phyloP scores from a whole-genome alignment of 495 filamentous ascomycete species.

The Pyronema domesticum region DNA sequence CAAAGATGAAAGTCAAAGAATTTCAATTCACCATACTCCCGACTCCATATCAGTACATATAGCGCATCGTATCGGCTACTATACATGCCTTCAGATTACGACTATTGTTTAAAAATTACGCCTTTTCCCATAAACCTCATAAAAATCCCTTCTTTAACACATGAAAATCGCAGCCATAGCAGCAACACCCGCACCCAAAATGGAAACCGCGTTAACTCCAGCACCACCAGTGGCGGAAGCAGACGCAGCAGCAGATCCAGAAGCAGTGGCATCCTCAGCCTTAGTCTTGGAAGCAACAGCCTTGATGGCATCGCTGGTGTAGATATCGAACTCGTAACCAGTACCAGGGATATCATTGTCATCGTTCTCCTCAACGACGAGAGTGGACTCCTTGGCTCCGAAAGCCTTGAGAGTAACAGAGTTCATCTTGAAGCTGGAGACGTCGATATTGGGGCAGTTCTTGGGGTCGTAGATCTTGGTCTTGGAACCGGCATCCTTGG shows the following conservation, averaged over 20 bases:
- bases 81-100: no score
- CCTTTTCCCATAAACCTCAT: no score
- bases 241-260: not conserved
- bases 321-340: not conserved
- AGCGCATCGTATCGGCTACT: no score
- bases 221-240: not conserved
- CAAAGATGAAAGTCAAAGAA: no score
- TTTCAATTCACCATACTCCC: no score
- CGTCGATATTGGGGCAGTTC: constrained; percentile 31
- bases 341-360: not conserved
- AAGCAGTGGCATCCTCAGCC: not conserved
- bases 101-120: no score
- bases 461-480: constrained; percentile 16
- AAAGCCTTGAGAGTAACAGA: constrained; percentile 6
- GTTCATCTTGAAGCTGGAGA: constrained; percentile 8
- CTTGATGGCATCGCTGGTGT: not conserved
- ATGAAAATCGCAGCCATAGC: no score
- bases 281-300: not conserved
- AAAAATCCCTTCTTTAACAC: no score
- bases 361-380: not conserved
- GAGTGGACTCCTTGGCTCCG: not conserved
- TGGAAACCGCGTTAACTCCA: not conserved
- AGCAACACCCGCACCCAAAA: no score
- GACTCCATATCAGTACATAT: no score
- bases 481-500: constrained; percentile 37